These are phyloP conservation scores for Oxytropis ochrocephala DNA, from an alignment of 306 rosid genomes.

Conservation along the genomic window DNA sequence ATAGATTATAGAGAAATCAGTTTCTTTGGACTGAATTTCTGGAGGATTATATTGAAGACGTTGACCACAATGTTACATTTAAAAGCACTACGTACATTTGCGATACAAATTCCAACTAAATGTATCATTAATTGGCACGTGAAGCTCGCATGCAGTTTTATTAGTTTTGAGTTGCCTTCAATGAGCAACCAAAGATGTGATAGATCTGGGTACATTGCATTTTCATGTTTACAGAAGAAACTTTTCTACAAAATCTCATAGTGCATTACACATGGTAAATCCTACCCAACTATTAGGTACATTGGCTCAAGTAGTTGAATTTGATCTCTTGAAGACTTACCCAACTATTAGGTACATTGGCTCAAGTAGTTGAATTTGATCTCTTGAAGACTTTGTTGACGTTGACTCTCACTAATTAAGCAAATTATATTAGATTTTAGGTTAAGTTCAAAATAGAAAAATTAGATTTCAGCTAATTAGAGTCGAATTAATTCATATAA, in stretches of 20 bases:
- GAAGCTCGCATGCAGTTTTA: constrained; percentile 4
- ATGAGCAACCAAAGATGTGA: not conserved
- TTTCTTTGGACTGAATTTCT: constrained; percentile 6
- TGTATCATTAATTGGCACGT: constrained; percentile 10
- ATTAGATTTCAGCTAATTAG: too few relatives aligned
- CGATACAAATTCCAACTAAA: not conserved
- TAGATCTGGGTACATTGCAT: not conserved
- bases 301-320: not conserved
- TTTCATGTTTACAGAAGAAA: not conserved
- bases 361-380: not conserved
- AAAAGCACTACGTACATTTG: not conserved
- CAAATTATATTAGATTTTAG: too few relatives aligned
- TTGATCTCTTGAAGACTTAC: not conserved
- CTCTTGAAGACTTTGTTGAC: not conserved
- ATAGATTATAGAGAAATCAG: not conserved
- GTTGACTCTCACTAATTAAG: too few relatives aligned
- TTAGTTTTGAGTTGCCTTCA: not conserved
- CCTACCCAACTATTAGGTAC: not conserved
- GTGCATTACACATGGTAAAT: constrained; percentile 4
- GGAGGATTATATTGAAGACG: not conserved
- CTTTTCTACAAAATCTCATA: not conserved
- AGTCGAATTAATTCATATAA: too few relatives aligned
- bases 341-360: not conserved
- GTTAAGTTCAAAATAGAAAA: too few relatives aligned
- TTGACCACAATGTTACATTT: not conserved